Evolutionary conservation across 768 basidiomycete genomes (phyloP).

Genomic region (Pleurotus sapidus): DNA sequence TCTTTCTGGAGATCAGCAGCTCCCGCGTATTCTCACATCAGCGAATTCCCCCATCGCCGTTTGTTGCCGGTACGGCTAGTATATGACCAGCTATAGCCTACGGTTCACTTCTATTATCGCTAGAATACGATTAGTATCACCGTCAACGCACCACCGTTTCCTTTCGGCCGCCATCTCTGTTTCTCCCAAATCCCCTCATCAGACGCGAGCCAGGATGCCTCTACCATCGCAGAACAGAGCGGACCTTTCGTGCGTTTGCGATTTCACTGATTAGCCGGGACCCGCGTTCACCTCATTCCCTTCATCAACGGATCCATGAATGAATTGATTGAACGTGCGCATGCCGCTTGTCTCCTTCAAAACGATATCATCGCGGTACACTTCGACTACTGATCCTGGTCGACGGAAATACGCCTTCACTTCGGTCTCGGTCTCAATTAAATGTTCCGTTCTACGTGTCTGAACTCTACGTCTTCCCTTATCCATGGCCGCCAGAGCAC

Average conservation of each 20-base stretch:
- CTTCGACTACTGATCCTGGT: no score
- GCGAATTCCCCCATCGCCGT: not conserved
- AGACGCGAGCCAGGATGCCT: constrained; percentile 23
- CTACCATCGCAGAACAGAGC: constrained; percentile 27
- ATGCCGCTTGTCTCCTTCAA: no score
- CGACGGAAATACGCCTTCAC: no score
- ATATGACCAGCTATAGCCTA: constrained; percentile 1
- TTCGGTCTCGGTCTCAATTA: constrained; percentile 2
- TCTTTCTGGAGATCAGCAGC: not conserved
- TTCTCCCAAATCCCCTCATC: constrained; percentile 4
- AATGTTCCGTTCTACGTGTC: no score
- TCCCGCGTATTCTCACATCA: not conserved
- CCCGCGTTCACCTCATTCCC: no score
- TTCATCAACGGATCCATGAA: not conserved
- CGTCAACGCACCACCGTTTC: constrained; percentile 20
- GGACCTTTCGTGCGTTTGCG: constrained; percentile 17
- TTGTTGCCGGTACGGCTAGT: not conserved
- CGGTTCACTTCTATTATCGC: not conserved
- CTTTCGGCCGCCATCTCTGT: not conserved
- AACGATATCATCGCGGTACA: no score
- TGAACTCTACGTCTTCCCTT: not conserved
- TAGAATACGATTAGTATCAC: constrained; percentile 18
- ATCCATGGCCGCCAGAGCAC: constrained; percentile 5
- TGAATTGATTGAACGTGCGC: no score
- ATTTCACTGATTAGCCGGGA: not conserved